These are phyloP conservation scores for Nyctanthes arbortristis DNA, from an alignment of 257 asterid genomes.

Conservation along the genomic window DNA sequence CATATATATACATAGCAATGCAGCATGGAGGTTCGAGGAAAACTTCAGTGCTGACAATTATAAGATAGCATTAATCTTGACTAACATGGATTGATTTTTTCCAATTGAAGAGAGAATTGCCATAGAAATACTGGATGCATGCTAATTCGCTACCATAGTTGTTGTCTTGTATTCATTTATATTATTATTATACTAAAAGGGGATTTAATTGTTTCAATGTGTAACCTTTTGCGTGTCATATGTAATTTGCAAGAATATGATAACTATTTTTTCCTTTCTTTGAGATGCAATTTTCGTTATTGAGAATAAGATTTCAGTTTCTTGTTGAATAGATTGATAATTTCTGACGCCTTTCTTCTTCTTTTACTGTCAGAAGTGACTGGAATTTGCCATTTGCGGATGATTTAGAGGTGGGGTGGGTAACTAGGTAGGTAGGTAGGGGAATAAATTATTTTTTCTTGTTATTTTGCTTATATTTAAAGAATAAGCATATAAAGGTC, in stretches of 20 bases:
- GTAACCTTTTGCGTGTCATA: neutral
- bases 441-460: too few relatives aligned
- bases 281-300: too few relatives aligned
- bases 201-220: neutral
- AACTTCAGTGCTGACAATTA: conserved; percentile 8
- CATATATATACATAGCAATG: conserved; percentile 4
- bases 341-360: too few relatives aligned
- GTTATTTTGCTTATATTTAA: too few relatives aligned
- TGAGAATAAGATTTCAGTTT: too few relatives aligned
- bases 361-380: too few relatives aligned
- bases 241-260: neutral
- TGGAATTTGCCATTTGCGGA: too few relatives aligned
- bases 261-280: neutral
- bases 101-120: neutral
- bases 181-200: neutral
- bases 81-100: conserved; percentile 4
- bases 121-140: neutral
- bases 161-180: neutral
- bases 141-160: neutral
- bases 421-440: too few relatives aligned
- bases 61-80: neutral
- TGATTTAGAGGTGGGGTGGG: too few relatives aligned
- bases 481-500: too few relatives aligned
- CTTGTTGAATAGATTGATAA: too few relatives aligned
- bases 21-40: conserved; percentile 9